These are phyloP conservation scores for Boletus pseudo-olivaceus DNA, from an alignment of 768 basidiomycete genomes.

Conservation along the genomic window DNA sequence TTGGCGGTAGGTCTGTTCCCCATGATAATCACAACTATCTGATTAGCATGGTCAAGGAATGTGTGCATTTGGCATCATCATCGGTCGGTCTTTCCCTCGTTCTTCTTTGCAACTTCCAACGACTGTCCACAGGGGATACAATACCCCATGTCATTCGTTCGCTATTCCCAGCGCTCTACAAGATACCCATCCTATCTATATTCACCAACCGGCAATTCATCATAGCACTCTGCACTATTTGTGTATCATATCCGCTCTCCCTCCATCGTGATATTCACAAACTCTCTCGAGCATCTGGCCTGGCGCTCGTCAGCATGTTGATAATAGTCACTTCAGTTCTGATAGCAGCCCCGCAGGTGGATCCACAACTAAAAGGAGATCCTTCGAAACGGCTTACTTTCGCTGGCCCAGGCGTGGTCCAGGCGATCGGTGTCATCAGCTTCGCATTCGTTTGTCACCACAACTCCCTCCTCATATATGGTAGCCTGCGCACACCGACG, in stretches of 20 bases:
- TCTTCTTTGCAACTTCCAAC: neutral
- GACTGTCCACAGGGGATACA: slow-evolving; percentile 66
- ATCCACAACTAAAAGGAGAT: slow-evolving; percentile 72
- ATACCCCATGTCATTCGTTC: slow-evolving; percentile 91
- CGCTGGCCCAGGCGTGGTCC: slow-evolving; percentile 78
- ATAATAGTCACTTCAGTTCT: slow-evolving; percentile 88
- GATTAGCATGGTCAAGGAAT: slow-evolving; percentile 57
- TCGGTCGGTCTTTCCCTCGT: slow-evolving; percentile 39
- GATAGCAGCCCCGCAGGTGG: slow-evolving; percentile 74
- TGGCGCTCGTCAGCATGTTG: slow-evolving; percentile 90
- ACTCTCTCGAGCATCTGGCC: slow-evolving; percentile 84
- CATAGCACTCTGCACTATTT: slow-evolving; percentile 80
- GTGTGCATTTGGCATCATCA: slow-evolving; percentile 98
- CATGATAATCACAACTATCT: neutral
- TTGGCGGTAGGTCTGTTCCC: slow-evolving; percentile 63
- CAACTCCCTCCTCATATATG: slow-evolving; percentile 95
- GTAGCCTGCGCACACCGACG: slow-evolving; percentile 88
- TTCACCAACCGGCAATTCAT: slow-evolving; percentile 87
- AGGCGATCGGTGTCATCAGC: slow-evolving; percentile 96
- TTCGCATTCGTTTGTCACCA: slow-evolving; percentile 98
- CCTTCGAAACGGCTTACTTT: slow-evolving; percentile 71
- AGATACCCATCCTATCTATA: slow-evolving; percentile 69
- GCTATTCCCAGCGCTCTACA: slow-evolving; percentile 66
- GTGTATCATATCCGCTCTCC: slow-evolving; percentile 91
- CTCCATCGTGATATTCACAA: slow-evolving; percentile 98